Base-by-base conservation (phyloP, 192 early-diverging fungal genomes). In the Glomus cerebriforme region DNA sequence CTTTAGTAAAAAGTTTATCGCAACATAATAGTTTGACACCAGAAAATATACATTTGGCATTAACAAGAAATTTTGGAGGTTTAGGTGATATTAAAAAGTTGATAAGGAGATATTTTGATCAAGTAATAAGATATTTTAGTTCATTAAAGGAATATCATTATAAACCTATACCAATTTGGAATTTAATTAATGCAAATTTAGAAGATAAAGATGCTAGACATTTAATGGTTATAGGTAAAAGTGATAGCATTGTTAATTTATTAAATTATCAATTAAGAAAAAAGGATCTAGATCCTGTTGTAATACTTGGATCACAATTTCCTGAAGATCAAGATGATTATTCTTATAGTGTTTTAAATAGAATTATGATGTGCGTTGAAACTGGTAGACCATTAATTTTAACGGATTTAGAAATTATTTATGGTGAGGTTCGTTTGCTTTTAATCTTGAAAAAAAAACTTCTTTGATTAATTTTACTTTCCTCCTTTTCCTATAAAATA, bases 181-280 rank as follows among this genome's bases (percentile, higher is more conserved):
- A 43, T 2, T 19, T 80, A 17, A 80, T 80, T 43, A 37, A 70
- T n/a, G 66, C 31, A 10, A 80, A 80, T 43, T 12, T 80, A 5
- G 27, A 73, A 7, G 59, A 64, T 17, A 34, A 60, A 45, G 35
- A 29, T 63, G 59, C 71, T 5, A 59, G 79, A 31, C 79, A 80
- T 72, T 47, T 80, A 49, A 80, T 79, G 78, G 47, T 79, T 60
- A 79, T 79, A 49, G 78, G 78, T 19, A 73, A 79, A 75, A 79
- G 67, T 27, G 78, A 79, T 71, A 59, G 58, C 7, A 74, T 73
- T 13, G 59, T 79, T 22, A 73, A 71, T 47, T 64, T 67, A 34
- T 76, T 80, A 47, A 49, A 59, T n/a, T 75, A 80, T 73, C 59
- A 74, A 9, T 32, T 80, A 59, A 60, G 29, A 59, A n/a, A 35